Percentiles rank a stretch among this genome's conserved stretches.
Evolutionary conservation across 495 filamentous ascomycete species (phyloP).

Genomic region (Neurospora intermedia): DNA sequence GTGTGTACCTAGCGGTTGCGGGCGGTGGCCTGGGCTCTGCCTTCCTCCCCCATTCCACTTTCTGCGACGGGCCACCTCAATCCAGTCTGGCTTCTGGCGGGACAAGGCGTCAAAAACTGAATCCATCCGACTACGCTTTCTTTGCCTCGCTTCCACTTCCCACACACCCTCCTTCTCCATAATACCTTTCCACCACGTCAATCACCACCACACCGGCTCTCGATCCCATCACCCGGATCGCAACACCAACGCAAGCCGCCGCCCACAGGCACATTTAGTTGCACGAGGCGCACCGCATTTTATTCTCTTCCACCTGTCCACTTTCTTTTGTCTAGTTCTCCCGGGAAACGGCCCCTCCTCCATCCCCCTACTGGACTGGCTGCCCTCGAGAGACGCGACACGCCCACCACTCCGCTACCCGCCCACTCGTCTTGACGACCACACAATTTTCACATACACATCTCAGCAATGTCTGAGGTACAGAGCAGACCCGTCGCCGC

Average conservation of each 20-base stretch:
- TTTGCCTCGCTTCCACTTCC: constrained; percentile 16
- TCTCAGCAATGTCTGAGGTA: constrained; percentile 79
- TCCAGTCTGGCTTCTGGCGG: constrained; percentile 8
- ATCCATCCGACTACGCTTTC: constrained; percentile 4
- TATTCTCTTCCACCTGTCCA: constrained; percentile 14
- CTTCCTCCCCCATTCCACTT: constrained; percentile 5
- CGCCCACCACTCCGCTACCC: constrained; percentile 23
- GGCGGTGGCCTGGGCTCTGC: constrained; percentile 11
- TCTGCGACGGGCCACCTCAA: constrained; percentile 13
- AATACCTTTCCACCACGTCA: constrained; percentile 11
- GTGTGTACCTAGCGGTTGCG: neutral
- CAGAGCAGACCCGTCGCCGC: constrained; percentile 61
- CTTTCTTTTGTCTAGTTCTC: neutral
- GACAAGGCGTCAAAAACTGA: constrained; percentile 23
- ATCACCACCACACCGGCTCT: constrained; percentile 14
- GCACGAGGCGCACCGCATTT: neutral
- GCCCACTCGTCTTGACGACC: constrained; percentile 3
- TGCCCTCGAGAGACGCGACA: constrained; percentile 33
- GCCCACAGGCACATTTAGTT: constrained; percentile 2
- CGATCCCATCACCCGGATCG: constrained; percentile 25
- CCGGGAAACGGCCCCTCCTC: neutral
- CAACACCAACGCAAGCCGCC: constrained; percentile 17
- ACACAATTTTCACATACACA: constrained; percentile 17
- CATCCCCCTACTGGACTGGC: constrained; percentile 11
- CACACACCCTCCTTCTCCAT: constrained; percentile 11